A percentile compares a stretch with the other conserved stretches of the same genome.
These are phyloP conservation scores for Rubus idaeus DNA, from an alignment of 306 rosid species.

Conservation along the genomic window DNA sequence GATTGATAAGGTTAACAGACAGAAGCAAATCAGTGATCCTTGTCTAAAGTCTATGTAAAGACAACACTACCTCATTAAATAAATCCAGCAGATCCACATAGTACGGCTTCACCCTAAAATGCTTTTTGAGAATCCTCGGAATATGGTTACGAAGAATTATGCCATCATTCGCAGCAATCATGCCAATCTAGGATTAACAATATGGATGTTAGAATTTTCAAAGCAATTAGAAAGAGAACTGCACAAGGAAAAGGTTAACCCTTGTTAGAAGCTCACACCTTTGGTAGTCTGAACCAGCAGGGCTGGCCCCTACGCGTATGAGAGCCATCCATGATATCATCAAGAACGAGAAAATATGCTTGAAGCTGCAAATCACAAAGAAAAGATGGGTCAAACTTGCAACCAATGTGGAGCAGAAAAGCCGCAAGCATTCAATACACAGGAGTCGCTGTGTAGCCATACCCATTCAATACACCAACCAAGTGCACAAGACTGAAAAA, in stretches of 20 bases:
- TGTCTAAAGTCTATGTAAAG: slow-evolving; percentile 13
- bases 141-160: slow-evolving; percentile 74
- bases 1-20: neutral
- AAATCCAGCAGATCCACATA: slow-evolving; percentile 83
- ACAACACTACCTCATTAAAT: slow-evolving; percentile 68
- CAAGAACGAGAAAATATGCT: slow-evolving; percentile 52
- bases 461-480: slow-evolving; percentile 70
- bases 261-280: slow-evolving; percentile 25
- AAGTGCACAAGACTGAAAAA: slow-evolving; percentile 43
- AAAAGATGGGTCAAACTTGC: neutral
- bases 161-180: slow-evolving; percentile 88
- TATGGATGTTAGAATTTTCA: neutral
- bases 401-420: neutral
- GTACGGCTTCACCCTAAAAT: slow-evolving; percentile 76
- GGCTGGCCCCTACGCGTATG: slow-evolving; percentile 54
- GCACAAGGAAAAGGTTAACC: neutral
- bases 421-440: neutral
- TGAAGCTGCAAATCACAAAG: slow-evolving; percentile 36
- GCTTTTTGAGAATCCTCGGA: slow-evolving; percentile 69
- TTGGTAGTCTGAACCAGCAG: slow-evolving; percentile 56
- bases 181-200: slow-evolving; percentile 56
- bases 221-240: neutral
- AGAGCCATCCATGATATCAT: slow-evolving; percentile 53
- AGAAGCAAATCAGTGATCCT: neutral
- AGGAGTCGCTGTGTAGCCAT: slow-evolving; percentile 4